These are phyloP conservation scores for Penicillium canescens DNA, from an alignment of 495 filamentous ascomycete species.

Conservation along the genomic window DNA sequence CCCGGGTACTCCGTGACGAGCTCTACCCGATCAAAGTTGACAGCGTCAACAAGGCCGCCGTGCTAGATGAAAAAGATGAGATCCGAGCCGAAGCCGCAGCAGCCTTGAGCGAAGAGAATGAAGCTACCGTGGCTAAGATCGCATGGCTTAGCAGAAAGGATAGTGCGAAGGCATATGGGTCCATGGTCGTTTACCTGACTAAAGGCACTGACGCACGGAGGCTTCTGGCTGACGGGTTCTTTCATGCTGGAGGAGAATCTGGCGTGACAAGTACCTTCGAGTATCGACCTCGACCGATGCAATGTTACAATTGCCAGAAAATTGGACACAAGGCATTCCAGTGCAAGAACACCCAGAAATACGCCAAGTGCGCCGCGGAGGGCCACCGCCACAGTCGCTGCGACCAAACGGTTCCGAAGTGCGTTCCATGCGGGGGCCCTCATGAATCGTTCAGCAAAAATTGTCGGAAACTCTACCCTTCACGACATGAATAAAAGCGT, in stretches of 20 bases:
- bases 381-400: conserved; percentile 27
- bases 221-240: conserved; percentile 26
- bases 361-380: conserved; percentile 25
- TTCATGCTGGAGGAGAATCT: conserved; percentile 28
- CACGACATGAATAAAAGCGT: conserved; percentile 28
- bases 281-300: conserved; percentile 21
- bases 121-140: conserved; percentile 22
- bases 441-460: conserved; percentile 34
- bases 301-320: conserved; percentile 32
- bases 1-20: conserved; percentile 32
- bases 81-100: conserved; percentile 12
- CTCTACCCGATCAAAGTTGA: conserved; percentile 35
- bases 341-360: conserved; percentile 27
- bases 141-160: conserved; percentile 36
- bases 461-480: conserved; percentile 24
- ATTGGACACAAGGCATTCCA: conserved; percentile 26
- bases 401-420: conserved; percentile 21
- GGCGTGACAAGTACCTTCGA: conserved; percentile 28
- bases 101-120: conserved; percentile 23
- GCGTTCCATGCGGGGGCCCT: conserved; percentile 23
- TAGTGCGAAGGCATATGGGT: conserved; percentile 28
- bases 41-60: conserved; percentile 27
- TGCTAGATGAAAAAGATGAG: conserved; percentile 22
- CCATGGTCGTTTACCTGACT: conserved; percentile 35
- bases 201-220: conserved; percentile 27